Base-by-base conservation (phyloP, 2,329 filamentous ascomycete species). In the Amauroascus niger region DNA sequence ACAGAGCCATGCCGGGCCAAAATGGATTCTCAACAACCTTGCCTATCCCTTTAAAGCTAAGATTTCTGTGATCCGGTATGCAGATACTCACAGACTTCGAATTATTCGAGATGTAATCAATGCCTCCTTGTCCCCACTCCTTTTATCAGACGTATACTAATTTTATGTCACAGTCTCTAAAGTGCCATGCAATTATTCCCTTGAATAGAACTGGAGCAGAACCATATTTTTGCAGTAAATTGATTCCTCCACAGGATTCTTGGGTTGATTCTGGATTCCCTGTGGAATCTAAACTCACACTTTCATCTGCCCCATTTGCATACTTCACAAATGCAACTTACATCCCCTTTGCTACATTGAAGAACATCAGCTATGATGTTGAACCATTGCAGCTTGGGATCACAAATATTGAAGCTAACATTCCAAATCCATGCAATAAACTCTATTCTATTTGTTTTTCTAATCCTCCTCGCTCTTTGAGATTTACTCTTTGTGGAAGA, bases 181-280 rank as follows among this genome's bases (percentile, higher is more conserved):
- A 57, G 37, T 58, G 55, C 49, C 55, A 55, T 55, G 55, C 57
- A 16, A 58, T 58, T 51, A 48, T 53, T 43, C 52, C 57, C 24
- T 44, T 47, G 28, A 57, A 57, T 40, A 33, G 57, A 44, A 28
- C 20, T 41, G 48, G 57, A 33, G 52, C 52, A 30, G 55, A 57
- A 51, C 55, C 57, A 39, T 58, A 52, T 46, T 57, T 58, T 35
- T 22, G 44, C 14, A 26, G 28, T 28, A 9, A 32, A 44, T 41
- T 43, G 28, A 45, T 16, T 43, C 55, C 55, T 18, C 57, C 55
- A 47, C n/a, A 51, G 28, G n/a, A 53, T 26, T 57, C 37, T 52
- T 58, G 52, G 55, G 39, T 58, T 45, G 52, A 55, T 51, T 55
- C 52, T 41, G 46, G 55, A 14, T 53, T 53, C 26, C 44, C 37